These are phyloP conservation scores for Penicillium sp. DNA, from an alignment of 2,329 filamentous ascomycete species.

Conservation along the genomic window DNA sequence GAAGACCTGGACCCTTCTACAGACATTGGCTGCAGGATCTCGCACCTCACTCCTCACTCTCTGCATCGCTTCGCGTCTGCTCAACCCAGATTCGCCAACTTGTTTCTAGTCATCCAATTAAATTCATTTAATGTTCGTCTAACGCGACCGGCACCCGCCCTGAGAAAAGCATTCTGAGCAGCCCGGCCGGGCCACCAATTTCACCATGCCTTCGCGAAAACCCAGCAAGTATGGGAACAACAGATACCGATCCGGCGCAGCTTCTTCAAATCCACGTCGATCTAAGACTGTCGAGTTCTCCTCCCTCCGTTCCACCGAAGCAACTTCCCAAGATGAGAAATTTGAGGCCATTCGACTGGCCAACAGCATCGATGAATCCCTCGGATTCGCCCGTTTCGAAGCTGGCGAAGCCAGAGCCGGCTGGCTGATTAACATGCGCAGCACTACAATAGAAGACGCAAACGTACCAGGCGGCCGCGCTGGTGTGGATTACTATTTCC, in stretches of 20 bases:
- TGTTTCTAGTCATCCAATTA: background rate
- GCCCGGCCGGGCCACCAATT: constrained; percentile 24
- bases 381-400: constrained; percentile 93
- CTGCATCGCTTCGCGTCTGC: background rate
- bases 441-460: constrained; percentile 81
- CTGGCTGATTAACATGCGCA: constrained; percentile 95
- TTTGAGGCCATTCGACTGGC: constrained; percentile 81
- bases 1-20: constrained; percentile 13
- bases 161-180: constrained; percentile 22
- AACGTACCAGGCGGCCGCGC: constrained; percentile 80
- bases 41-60: background rate
- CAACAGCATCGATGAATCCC: constrained; percentile 86
- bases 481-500: constrained; percentile 95
- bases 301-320: constrained; percentile 72
- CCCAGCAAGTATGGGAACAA: constrained; percentile 66
- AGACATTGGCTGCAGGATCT: constrained; percentile 10
- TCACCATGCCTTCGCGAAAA: constrained; percentile 50
- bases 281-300: constrained; percentile 79
- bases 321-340: constrained; percentile 88
- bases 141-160: constrained; percentile 10
- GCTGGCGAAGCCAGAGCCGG: constrained; percentile 80
- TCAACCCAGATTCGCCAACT: background rate
- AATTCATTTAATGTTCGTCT: constrained; percentile 25
- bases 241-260: constrained; percentile 47
- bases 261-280: constrained; percentile 52